These are phyloP conservation scores for Amborella trichopoda DNA, from an alignment of 164 flowering plant species.

Conservation along the genomic window DNA sequence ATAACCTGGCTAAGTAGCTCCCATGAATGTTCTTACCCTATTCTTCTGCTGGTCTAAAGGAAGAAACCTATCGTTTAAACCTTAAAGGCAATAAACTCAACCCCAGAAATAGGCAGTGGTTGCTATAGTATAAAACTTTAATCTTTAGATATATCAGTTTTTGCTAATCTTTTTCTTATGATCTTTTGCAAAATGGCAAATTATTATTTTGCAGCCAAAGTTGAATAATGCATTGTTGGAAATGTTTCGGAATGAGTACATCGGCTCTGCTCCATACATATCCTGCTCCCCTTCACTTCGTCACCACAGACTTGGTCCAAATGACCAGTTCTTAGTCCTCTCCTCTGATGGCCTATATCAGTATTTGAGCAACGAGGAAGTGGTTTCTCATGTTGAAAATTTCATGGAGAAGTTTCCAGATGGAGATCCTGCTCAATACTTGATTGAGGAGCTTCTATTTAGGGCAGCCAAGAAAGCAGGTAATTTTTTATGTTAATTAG, in stretches of 20 bases:
- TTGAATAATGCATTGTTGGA: slow-evolving; percentile 78
- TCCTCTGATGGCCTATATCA: slow-evolving; percentile 98
- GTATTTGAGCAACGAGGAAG: slow-evolving; percentile 89
- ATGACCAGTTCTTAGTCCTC: slow-evolving; percentile 85
- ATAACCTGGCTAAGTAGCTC: too few species aligned
- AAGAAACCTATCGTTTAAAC: too few species aligned
- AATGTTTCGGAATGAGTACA: slow-evolving; percentile 90
- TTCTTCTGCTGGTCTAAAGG: slow-evolving; percentile 9
- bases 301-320: slow-evolving; percentile 71
- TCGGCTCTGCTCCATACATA: slow-evolving; percentile 88
- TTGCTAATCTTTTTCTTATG: too few species aligned
- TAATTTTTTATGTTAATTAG: too few species aligned
- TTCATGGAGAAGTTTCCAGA: slow-evolving; percentile 96
- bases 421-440: slow-evolving; percentile 97
- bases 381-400: slow-evolving; percentile 67
- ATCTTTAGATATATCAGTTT: too few species aligned
- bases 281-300: slow-evolving; percentile 82
- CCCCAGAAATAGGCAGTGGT: too few species aligned
- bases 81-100: too few species aligned
- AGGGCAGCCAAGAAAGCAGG: slow-evolving; percentile 99
- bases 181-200: too few species aligned
- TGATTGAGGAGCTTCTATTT: slow-evolving; percentile 86
- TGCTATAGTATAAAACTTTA: too few species aligned
- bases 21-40: neutral
- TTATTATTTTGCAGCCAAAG: slow-evolving; percentile 91